Evolutionary conservation across 495 filamentous ascomycete genomes (phyloP).

Genomic region (Penicillium turbatum): DNA sequence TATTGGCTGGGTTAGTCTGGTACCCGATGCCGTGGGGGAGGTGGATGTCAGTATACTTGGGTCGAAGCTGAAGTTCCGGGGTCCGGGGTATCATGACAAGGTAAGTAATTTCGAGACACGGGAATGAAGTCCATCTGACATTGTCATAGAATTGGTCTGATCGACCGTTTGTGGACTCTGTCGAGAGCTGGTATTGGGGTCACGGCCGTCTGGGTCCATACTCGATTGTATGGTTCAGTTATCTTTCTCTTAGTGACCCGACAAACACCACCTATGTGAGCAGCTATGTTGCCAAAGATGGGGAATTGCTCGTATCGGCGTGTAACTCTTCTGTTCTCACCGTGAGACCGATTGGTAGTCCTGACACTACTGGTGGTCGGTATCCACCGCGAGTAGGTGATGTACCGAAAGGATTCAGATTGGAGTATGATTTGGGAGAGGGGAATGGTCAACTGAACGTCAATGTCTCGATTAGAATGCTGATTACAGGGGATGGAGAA

Average conservation of each 20-base stretch:
- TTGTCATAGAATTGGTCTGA: conserved; percentile 31
- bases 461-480: conserved; percentile 16
- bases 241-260: conserved; percentile 13
- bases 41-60: conserved; percentile 31
- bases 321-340: conserved; percentile 15
- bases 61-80: conserved; percentile 27
- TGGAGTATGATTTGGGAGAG: conserved; percentile 14
- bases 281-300: conserved; percentile 30
- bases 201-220: conserved; percentile 37
- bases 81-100: conserved; percentile 42
- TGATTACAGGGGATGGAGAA: conserved; percentile 16
- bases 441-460: conserved; percentile 9
- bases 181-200: conserved; percentile 38
- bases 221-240: conserved; percentile 41
- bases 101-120: conserved; percentile 9
- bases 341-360: conserved; percentile 14
- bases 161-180: conserved; percentile 15
- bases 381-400: conserved; percentile 21
- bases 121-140: background rate
- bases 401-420: conserved; percentile 17
- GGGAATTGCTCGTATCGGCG: conserved; percentile 11
- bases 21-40: conserved; percentile 28
- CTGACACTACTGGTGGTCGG: conserved; percentile 11
- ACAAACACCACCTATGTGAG: conserved; percentile 27
- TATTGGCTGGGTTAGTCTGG: conserved; percentile 36